These are phyloP conservation scores for Jimgerdemannia lactiflua DNA, from an alignment of 192 early-diverging fungal species.

Conservation along the genomic window DNA sequence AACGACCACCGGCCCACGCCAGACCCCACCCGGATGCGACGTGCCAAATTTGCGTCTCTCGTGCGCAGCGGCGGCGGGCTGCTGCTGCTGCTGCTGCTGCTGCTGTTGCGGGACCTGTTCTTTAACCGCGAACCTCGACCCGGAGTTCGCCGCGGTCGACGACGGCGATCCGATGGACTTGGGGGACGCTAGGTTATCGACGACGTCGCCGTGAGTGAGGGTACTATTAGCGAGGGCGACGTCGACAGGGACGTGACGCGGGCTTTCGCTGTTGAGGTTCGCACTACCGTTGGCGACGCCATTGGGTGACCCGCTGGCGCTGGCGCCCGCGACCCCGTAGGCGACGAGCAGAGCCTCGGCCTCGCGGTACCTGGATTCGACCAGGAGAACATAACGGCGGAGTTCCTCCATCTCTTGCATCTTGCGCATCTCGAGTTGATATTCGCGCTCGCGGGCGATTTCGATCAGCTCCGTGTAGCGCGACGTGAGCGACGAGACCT, in stretches of 20 bases:
- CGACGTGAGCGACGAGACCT: conserved; percentile 37
- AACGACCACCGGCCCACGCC: not conserved
- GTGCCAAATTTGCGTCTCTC: too few species aligned
- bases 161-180: too few species aligned
- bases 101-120: too few species aligned
- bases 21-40: too few species aligned
- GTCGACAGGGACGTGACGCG: conserved; percentile 21
- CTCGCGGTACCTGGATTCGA: conserved; percentile 29
- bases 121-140: too few species aligned
- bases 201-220: too few species aligned
- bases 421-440: conserved; percentile 42
- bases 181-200: too few species aligned
- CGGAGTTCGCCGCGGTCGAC: too few species aligned
- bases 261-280: conserved; percentile 10
- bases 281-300: conserved; percentile 15
- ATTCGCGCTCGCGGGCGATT: conserved; percentile 41
- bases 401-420: conserved; percentile 49
- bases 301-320: conserved; percentile 28
- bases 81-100: not conserved
- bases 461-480: conserved; percentile 39
- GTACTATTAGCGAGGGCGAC: not conserved
- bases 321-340: conserved; percentile 16
- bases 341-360: conserved; percentile 18
- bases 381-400: conserved; percentile 38
- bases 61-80: not conserved